Evolutionary conservation across 768 basidiomycete species (phyloP), one percentile per base, ranked within the genome.

Genomic region (Hypsizygus marmoreus): DNA sequence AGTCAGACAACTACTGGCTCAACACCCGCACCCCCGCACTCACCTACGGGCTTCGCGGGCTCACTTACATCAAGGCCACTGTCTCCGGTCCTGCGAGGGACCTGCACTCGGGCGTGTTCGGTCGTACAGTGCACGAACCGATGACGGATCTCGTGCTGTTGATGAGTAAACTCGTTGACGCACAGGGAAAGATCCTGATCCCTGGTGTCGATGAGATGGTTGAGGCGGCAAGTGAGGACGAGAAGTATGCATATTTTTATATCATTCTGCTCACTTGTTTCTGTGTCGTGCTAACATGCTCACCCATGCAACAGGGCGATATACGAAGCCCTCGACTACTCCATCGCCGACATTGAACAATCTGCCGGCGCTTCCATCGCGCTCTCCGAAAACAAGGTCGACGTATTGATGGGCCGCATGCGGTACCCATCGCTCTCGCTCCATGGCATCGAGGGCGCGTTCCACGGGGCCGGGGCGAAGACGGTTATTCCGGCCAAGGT

Each of bases 361-460:
- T 76, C 88, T 2, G 85, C 82, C 12, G 92, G 93, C n/a, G 88
- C 74, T 7, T 59, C 77, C 53, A 83, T 91, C 54, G 83, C 88
- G 2, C 62, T 97, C 17, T 85, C 83, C 2, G 70, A 79, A 4
- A 85, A 94, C 64, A 95, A 93, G 64, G 83, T 83, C 23, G 64
- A 70, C 8, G 80, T 88, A 16, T 72, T 98, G 29, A 98, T 95
- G 94, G 91, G 89, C 29, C 83, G 92, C 55, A 97, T 97, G 95
- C 82, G 93, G 25, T 73, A 80, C 56, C 90, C 95, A 2, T 88
- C 86, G 47, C 77, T 98, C 50, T 94, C 91, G 2, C 69, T 98
- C 19, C 95, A 98, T 63, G 95, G 95, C 9, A 95, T 98, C 57
- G 91, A 97, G 67, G 94, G 95, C 38, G 95, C 94, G 1, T 97